phyloP scores from a whole-genome alignment of 2,329 filamentous ascomycete genomes.

The Epichloe brachyelytri region DNA sequence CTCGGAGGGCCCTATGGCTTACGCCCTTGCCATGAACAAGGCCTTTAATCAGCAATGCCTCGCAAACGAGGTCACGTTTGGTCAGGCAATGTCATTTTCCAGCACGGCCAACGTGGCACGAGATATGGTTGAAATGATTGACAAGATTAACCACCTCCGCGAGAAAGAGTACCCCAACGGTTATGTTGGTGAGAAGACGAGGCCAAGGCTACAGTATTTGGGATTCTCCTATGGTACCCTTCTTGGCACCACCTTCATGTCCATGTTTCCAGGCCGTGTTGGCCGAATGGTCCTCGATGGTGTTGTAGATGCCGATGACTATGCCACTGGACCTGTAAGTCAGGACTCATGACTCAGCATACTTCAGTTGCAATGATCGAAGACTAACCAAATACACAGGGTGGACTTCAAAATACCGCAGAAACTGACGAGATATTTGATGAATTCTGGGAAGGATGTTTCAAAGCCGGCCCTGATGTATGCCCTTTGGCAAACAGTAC shows the following conservation, averaged over 20 bases:
- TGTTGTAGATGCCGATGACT: conserved; percentile 23
- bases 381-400: conserved; percentile 6
- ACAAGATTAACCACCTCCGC: conserved; percentile 22
- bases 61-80: neutral
- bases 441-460: conserved; percentile 23
- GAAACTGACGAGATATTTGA: conserved; percentile 24
- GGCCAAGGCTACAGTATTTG: conserved; percentile 28
- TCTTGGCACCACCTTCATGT: conserved; percentile 20
- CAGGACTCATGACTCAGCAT: no score
- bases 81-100: conserved; percentile 17
- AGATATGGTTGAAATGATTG: conserved; percentile 30
- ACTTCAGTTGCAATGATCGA: neutral
- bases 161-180: neutral
- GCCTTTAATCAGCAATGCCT: conserved; percentile 18
- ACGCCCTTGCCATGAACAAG: conserved; percentile 11
- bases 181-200: neutral
- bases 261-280: conserved; percentile 22
- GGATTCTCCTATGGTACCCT: conserved; percentile 32
- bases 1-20: conserved; percentile 6
- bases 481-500: conserved; percentile 19
- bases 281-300: conserved; percentile 29
- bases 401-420: conserved; percentile 21
- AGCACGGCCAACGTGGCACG: conserved; percentile 26
- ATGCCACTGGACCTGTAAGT: conserved; percentile 11
- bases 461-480: conserved; percentile 9